Conservation (phyloP, 805 yeast genomes). For the Cyberlindnera lachancei region DNA sequence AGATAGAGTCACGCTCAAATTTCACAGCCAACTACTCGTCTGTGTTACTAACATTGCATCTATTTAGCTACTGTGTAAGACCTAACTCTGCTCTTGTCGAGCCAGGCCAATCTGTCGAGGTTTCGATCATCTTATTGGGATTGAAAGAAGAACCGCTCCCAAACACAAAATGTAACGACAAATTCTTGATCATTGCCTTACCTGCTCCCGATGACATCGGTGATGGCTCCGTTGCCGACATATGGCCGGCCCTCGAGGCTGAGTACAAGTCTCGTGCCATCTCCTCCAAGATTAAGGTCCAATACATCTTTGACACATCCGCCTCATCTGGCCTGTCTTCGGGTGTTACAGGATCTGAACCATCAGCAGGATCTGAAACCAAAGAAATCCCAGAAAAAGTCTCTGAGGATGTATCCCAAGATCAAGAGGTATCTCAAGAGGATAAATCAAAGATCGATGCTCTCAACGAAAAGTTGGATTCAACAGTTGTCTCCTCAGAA, state of each 20-base stretch:
- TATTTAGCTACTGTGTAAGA: slow-evolving; percentile 78
- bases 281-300: slow-evolving; percentile 63
- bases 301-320: slow-evolving; percentile 28
- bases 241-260: slow-evolving; percentile 70
- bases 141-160: slow-evolving; percentile 64
- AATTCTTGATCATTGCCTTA: slow-evolving; percentile 81
- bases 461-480: slow-evolving; percentile 38
- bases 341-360: slow-evolving; percentile 11
- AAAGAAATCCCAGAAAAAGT: slow-evolving; percentile 7
- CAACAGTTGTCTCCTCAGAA: slow-evolving; percentile 27
- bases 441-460: slow-evolving; percentile 36
- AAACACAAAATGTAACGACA: slow-evolving; percentile 80
- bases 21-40: slow-evolving; percentile 21
- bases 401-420: slow-evolving; percentile 26
- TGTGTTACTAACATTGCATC: too few species aligned
- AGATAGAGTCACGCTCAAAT: too few species aligned
- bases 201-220: slow-evolving; percentile 59
- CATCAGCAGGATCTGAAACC: slow-evolving; percentile 2
- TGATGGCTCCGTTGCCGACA: slow-evolving; percentile 52
- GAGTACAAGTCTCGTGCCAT: slow-evolving; percentile 46
- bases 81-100: slow-evolving; percentile 82
- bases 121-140: slow-evolving; percentile 83
- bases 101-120: slow-evolving; percentile 67
- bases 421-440: slow-evolving; percentile 27
- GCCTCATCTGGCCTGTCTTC: slow-evolving; percentile 7